Evolutionary conservation across 345 rosid genomes (phyloP), one percentile per base, ranked within the genome.

Genomic region (Linum tenue): DNA sequence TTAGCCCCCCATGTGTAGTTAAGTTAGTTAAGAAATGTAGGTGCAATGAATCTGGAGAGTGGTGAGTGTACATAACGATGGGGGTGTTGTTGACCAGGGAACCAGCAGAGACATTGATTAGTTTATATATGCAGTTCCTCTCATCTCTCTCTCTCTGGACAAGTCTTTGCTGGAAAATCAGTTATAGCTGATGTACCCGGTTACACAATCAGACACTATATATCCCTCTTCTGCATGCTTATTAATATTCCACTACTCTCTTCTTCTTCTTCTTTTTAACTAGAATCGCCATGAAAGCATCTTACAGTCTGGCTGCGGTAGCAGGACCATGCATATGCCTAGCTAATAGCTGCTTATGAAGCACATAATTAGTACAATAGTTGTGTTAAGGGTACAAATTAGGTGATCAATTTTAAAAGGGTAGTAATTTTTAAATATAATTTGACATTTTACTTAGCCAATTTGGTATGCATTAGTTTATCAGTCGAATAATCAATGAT

Each of bases 131-230:
- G 40, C 35, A 35, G 22, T 41, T n/a, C 10, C 12, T 9, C 48
- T 7, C 1, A 12, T n/a, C n/a, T 5, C 31, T 22, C 31, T 22
- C 0, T 22, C 31, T 22, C 31, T 22, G 51, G 61, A 55, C 62
- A 69, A 38, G 37, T 60, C 43, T 56, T 44, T 67, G 73, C 22
- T 58, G 73, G 39, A 64, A 70, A 70, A 37, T 64, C 50, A 35
- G 8, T 63, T 17, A 17, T 8, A 22, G 48, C 59, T 64, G 38
- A 48, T 58, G 73, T 11, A 58, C 58, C 64, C 12, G 73, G 59
- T 44, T 44, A 38, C 64, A 64, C 39, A 64, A 58, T 70, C 64
- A 57, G 53, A 70, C 73, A 70, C 44, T 36, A 7, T 67, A 14
- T 37, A 48, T 48, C 9, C 14, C 53, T 1, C 6, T 43, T 43